Percentiles rank a stretch among this genome's conserved stretches.
Evolutionary conservation across 2,329 filamentous ascomycete species (phyloP).

Genomic region (Diaporthe citrichinensis): DNA sequence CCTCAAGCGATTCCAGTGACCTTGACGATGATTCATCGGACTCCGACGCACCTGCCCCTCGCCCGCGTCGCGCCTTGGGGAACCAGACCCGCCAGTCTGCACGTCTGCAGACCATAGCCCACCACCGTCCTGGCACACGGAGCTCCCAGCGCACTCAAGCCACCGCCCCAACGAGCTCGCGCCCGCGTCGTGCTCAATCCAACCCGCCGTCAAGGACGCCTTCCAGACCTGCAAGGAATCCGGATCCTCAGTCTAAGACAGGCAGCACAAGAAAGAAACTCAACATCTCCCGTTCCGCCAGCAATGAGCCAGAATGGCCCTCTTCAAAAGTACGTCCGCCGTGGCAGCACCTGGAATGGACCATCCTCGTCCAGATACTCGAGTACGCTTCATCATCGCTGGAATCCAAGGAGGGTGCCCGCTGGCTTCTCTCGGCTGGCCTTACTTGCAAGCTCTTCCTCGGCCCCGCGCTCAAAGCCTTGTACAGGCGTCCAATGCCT

Average conservation of each 20-base stretch:
- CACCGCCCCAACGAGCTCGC: constrained; percentile 9
- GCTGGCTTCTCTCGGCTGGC: constrained; percentile 77
- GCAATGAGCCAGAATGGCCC: constrained; percentile 37
- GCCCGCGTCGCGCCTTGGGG: constrained; percentile 5
- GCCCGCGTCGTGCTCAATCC: constrained; percentile 15
- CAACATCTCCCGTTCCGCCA: constrained; percentile 6
- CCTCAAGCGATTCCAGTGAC: constrained; percentile 26
- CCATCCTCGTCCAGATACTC: constrained; percentile 79
- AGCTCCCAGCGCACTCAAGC: constrained; percentile 3
- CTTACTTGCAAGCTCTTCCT: constrained; percentile 74
- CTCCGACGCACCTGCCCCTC: constrained; percentile 16
- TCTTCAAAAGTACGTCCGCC: constrained; percentile 45
- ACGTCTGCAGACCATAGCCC: constrained; percentile 33
- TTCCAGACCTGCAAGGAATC: constrained; percentile 28
- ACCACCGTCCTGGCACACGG: constrained; percentile 21
- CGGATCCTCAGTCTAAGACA: constrained; percentile 5
- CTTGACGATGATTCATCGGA: constrained; percentile 24
- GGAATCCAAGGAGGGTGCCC: constrained; percentile 57
- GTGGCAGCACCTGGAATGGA: constrained; percentile 58
- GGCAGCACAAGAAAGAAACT: constrained; percentile 30
- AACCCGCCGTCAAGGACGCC: constrained; percentile 2
- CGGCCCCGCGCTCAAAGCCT: constrained; percentile 79
- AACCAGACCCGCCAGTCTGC: constrained; percentile 33
- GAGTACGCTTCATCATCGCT: constrained; percentile 74
- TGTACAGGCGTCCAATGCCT: constrained; percentile 74